Percentiles rank a stretch among this genome's conserved stretches.
Evolutionary conservation across 352 stramenopile species (phyloP).

Genomic region (Phytophthora citrophthora): DNA sequence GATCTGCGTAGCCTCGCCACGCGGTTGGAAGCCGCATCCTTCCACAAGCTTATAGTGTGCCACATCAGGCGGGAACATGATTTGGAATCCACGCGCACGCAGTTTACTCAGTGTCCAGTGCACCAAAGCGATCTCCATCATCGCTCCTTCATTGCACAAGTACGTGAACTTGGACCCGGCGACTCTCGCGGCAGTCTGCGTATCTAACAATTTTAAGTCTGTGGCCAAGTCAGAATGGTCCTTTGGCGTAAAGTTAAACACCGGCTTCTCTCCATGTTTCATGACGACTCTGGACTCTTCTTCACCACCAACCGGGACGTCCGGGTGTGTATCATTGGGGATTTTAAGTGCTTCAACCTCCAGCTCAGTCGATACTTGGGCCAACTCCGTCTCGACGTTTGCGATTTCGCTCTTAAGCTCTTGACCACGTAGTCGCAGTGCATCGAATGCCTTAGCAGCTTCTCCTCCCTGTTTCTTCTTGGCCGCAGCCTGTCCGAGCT

Average conservation of each 20-base stretch:
- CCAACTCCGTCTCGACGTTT: constrained; percentile 47
- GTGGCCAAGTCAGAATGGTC: constrained; percentile 79
- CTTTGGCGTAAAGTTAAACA: constrained; percentile 65
- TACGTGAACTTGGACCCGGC: constrained; percentile 87
- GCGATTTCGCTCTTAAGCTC: constrained; percentile 66
- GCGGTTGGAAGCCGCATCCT: constrained; percentile 86
- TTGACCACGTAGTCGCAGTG: constrained; percentile 47
- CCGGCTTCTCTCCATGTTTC: constrained; percentile 59
- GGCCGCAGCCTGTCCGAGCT: constrained; percentile 49
- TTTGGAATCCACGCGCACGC: constrained; percentile 69
- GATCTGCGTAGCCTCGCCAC: constrained; percentile 87
- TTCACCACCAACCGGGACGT: constrained; percentile 68
- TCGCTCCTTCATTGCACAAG: constrained; percentile 85
- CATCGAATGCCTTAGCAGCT: constrained; percentile 40
- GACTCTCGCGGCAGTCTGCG: constrained; percentile 66
- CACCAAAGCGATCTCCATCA: constrained; percentile 88
- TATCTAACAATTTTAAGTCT: constrained; percentile 78
- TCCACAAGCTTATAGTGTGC: constrained; percentile 85
- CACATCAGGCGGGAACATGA: constrained; percentile 84
- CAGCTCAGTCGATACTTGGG: constrained; percentile 49
- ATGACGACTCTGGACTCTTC: constrained; percentile 58
- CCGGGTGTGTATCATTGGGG: constrained; percentile 78
- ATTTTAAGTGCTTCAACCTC: constrained; percentile 79
- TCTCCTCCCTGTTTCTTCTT: constrained; percentile 44
- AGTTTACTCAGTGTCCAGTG: constrained; percentile 83